phyloP scores from a whole-genome alignment of 495 filamentous ascomycete species.

The Penicillium roqueforti region DNA sequence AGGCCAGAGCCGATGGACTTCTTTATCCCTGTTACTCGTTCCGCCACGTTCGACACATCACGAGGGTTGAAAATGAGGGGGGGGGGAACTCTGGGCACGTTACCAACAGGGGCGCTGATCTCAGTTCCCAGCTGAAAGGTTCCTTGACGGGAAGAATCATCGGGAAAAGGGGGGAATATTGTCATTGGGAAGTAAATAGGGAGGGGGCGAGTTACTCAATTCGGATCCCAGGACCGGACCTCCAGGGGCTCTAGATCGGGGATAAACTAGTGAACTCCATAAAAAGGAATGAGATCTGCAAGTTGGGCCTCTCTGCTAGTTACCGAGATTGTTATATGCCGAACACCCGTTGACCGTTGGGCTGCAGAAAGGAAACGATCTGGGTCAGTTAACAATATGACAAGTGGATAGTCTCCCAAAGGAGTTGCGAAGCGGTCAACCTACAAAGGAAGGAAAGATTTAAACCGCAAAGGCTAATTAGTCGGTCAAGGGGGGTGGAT shows the following conservation, averaged over 20 bases:
- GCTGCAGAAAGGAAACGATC: conserved; percentile 7
- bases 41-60: conserved; percentile 33
- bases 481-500: conserved; percentile 10
- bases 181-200: conserved; percentile 6
- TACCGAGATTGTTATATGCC: conserved; percentile 17
- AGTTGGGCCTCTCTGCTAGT: conserved; percentile 4
- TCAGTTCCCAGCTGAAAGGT: conserved; percentile 9
- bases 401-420: conserved; percentile 1
- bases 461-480: not conserved
- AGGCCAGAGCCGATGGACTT: not conserved
- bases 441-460: not conserved
- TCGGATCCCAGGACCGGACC: not conserved
- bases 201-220: conserved; percentile 9
- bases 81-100: conserved; percentile 10
- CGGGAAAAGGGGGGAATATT: conserved; percentile 20
- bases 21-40: conserved; percentile 8
- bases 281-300: conserved; percentile 10
- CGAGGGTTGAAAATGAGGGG: conserved; percentile 9
- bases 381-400: conserved; percentile 15
- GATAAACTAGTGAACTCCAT: conserved; percentile 15
- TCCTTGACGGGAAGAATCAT: conserved; percentile 12
- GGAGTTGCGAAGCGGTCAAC: conserved; percentile 22
- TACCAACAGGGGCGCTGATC: conserved; percentile 15
- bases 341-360: conserved; percentile 17
- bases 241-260: conserved; percentile 14